Evolutionary conservation across 2,329 filamentous ascomycete species (phyloP).

Genomic region (Coleophoma cylindrospora): DNA sequence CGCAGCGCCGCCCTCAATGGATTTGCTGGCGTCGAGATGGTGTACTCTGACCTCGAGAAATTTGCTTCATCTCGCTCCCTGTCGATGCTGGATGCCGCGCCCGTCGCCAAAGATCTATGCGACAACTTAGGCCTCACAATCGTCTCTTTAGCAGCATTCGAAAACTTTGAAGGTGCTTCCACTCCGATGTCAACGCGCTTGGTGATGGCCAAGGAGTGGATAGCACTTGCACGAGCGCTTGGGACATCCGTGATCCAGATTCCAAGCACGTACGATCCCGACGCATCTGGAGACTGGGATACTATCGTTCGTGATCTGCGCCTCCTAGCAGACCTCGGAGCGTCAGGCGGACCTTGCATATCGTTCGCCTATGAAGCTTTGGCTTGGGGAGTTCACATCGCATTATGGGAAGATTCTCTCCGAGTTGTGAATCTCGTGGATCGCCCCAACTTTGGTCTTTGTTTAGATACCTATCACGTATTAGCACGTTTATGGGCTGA

Average conservation of each 20-base stretch:
- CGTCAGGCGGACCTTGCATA: not conserved
- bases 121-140: not conserved
- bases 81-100: not conserved
- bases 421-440: not conserved
- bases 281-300: not conserved
- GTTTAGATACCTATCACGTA: not conserved
- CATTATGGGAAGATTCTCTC: not conserved
- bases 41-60: not conserved
- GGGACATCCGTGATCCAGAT: not conserved
- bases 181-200: not conserved
- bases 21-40: not conserved
- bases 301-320: not conserved
- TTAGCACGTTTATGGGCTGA: not conserved
- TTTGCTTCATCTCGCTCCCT: not conserved
- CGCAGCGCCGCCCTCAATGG: not conserved
- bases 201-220: not conserved
- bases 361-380: not conserved
- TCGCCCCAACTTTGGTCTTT: not conserved
- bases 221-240: not conserved
- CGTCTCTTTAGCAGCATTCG: not conserved
- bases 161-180: not conserved
- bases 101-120: not conserved
- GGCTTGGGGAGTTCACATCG: not conserved
- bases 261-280: not conserved
- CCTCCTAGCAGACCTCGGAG: not conserved